Conservation (phyloP, 306 rosid genomes). For the Sophora flavescens region DNA sequence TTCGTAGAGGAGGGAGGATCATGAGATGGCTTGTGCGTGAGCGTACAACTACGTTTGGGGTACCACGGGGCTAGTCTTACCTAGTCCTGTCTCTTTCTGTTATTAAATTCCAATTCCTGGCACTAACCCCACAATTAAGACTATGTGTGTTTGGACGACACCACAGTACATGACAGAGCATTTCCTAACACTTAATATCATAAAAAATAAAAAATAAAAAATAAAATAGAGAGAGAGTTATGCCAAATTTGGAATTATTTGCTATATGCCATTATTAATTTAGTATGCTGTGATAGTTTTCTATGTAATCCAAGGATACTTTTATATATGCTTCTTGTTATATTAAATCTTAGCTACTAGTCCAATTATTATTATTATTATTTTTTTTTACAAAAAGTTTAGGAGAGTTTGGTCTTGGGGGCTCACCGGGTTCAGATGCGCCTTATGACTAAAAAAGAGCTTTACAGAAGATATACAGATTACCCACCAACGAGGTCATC, state of each 20-base stretch:
- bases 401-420: too few relatives aligned
- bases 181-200: background rate
- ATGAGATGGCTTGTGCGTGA: conserved; percentile 14
- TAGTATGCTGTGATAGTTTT: background rate
- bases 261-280: background rate
- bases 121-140: background rate
- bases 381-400: too few relatives aligned
- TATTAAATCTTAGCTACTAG: too few relatives aligned
- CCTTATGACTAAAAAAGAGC: too few relatives aligned
- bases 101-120: background rate
- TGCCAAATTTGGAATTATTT: background rate
- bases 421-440: too few relatives aligned
- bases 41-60: background rate
- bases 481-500: too few relatives aligned
- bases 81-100: background rate
- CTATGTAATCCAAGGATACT: background rate
- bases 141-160: background rate
- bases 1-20: too few relatives aligned
- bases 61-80: background rate
- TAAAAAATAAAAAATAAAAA: too few relatives aligned
- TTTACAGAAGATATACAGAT: too few relatives aligned
- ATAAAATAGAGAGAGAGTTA: too few relatives aligned
- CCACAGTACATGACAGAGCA: background rate
- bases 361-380: too few relatives aligned
- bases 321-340: background rate